Percentiles rank a stretch among this genome's conserved stretches.
These are phyloP conservation scores for Aspergillus thermomutatus DNA, from an alignment of 2,329 filamentous ascomycete genomes.

Conservation along the genomic window DNA sequence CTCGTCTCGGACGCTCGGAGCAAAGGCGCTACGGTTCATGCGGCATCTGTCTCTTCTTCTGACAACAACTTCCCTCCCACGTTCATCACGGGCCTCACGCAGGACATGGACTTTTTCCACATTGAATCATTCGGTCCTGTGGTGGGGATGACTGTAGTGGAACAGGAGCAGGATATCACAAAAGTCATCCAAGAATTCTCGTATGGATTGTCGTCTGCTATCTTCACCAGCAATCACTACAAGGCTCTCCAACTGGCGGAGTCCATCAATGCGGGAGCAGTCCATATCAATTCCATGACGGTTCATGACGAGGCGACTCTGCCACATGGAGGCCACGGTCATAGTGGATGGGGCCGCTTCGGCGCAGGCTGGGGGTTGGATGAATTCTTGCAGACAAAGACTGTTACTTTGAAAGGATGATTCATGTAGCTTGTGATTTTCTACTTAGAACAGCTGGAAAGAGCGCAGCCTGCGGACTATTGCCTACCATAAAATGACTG, in stretches of 20 bases:
- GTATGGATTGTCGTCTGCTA: constrained; percentile 28
- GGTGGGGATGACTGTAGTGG: constrained; percentile 21
- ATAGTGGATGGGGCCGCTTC: constrained; percentile 60
- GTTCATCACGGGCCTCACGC: constrained; percentile 6
- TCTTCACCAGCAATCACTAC: constrained; percentile 24
- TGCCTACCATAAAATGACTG: constrained; percentile 25
- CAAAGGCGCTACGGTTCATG: constrained; percentile 50
- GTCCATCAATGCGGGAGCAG: constrained; percentile 22
- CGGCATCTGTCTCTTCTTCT: background rate
- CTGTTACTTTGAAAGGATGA: constrained; percentile 48
- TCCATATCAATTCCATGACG: constrained; percentile 26
- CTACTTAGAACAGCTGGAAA: background rate
- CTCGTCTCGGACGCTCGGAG: constrained; percentile 46
- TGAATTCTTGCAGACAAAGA: constrained; percentile 60
- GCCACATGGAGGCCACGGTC: constrained; percentile 62
- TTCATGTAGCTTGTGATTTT: background rate
- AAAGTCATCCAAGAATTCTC: constrained; percentile 17
- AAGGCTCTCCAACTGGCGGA: constrained; percentile 21
- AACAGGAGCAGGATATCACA: constrained; percentile 20
- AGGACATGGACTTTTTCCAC: constrained; percentile 18
- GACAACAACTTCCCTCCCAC: constrained; percentile 3
- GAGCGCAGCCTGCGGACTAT: background rate
- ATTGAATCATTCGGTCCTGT: constrained; percentile 29
- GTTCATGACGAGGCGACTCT: constrained; percentile 38
- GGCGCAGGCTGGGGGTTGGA: constrained; percentile 48